Base-by-base conservation (phyloP, 1,284 basidiomycete genomes). In the Fomitopsis palustris region DNA sequence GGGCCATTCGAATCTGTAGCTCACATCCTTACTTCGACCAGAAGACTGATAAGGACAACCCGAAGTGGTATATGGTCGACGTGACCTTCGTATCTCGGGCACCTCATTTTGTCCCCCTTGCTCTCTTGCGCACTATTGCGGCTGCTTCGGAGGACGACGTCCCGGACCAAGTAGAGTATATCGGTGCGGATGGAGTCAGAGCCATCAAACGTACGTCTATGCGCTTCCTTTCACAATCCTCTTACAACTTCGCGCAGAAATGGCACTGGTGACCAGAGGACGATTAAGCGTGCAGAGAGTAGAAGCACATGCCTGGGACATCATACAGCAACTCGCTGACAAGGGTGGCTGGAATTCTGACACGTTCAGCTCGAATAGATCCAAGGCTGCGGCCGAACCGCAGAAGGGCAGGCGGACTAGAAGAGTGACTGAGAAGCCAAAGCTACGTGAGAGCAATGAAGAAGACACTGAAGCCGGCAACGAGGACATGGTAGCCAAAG, bases 61-160 rank as follows among this genome's bases (percentile, higher is more conserved):
- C 96, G 1, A 93, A 85, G 66, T 98, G 96, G 96, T 96, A 82
- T 78, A 96, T 98, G 92, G 89, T 95, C 54, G 89, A 94, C 67
- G 81, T 94, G 37, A 81, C 79, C 31, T 95, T 96, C 72, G 70
- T 75, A n/a, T 74, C 81, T 8, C 86, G 90, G 29, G 80, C 92
- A 6, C 65, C 72, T 9, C 78, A 96, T 74, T 91, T 94, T 62
- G 84, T 98, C 2, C 89, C 95, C 0, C 78, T 98, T 5, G 80
- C 87, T 2, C 75, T 96, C 1, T 78, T 98, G 56, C 87, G 90
- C 56, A 75, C 79, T 41, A 82, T 96, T 38, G 83, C 86, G 0
- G 64, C 67, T 1, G 67, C 69, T 1, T 65, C 69, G 1, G 58
- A 68, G 8, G 58, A 45, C 61, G 64, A 73, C 1, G 72, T 79